These are phyloP conservation scores for Datisca glomerata DNA, from an alignment of 306 rosid species.

Conservation along the genomic window DNA sequence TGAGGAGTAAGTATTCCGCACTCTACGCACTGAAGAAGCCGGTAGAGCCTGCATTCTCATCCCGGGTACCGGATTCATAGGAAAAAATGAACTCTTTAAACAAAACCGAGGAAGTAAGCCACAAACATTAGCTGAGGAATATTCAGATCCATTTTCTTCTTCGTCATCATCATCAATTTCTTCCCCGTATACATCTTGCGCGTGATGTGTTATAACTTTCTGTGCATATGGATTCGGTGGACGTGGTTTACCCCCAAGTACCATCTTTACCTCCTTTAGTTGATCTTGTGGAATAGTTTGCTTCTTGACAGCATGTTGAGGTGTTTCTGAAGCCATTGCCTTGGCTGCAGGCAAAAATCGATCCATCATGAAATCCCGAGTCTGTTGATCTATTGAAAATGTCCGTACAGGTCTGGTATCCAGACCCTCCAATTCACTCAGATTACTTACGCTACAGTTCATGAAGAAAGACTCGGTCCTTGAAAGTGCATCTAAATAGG, in stretches of 20 bases:
- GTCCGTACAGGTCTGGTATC: constrained; percentile 27
- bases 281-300: constrained; percentile 30
- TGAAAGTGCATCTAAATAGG: constrained; percentile 63
- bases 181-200: constrained; percentile 21
- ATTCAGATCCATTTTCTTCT: constrained; percentile 19
- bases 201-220: constrained; percentile 20
- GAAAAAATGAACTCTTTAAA: constrained; percentile 21
- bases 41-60: constrained; percentile 31
- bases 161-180: constrained; percentile 41
- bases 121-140: constrained; percentile 23
- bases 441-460: constrained; percentile 55
- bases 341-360: constrained; percentile 88
- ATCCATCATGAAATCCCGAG: constrained; percentile 69
- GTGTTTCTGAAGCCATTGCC: constrained; percentile 61
- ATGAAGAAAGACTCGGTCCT: constrained; percentile 59
- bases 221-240: constrained; percentile 25
- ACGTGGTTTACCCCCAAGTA: constrained; percentile 13
- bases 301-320: constrained; percentile 39
- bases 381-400: constrained; percentile 39
- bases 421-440: constrained; percentile 60
- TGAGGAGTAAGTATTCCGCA: constrained; percentile 27
- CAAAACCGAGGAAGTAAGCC: constrained; percentile 48
- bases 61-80: constrained; percentile 43
- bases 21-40: constrained; percentile 21
- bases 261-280: constrained; percentile 32